Evolutionary conservation across 129 eudicot genomes (phyloP), one percentile per base, ranked within the genome.

Genomic region (Flaveria ramosissima): DNA sequence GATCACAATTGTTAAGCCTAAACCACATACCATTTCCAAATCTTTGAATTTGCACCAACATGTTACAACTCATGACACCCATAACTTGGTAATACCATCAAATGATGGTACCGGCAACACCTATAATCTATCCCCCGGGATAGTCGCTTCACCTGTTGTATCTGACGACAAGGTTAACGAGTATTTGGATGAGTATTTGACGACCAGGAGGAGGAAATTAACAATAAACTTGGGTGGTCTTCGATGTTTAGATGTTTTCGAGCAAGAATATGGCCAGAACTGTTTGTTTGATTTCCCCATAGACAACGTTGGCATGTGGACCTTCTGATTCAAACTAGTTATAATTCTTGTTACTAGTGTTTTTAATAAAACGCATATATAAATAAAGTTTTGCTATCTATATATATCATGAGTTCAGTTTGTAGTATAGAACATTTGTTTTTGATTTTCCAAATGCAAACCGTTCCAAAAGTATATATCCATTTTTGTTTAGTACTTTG

Each of bases 11-110:
- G 21, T 82, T 26, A 86, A 62, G 62, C 89, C 92, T 42, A 84
- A 48, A 50, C 82, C 92, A 61, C 78, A 60, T 24, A 71, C 76
- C 74, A 80, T 85, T 60, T 66, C 86, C 3, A 80, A 75, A 60
- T 30, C 26, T 65, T 19, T 57, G 12, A 71, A 42, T 24, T 66
- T 32, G 20, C 14, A 24, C 41, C 20, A 19, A 9, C 19, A 13
- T 4, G 20, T 36, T 16, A 50, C 30, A 77, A 7, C 59, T 21
- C 46, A 75, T 6, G 30, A 16, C 26, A 11, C 10, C n/a, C 9
- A 17, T 48, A 50, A 76, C 65, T 52, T 39, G 62, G 45, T 12
- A 41, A 59, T 1, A 47, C 7, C 24, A 70, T n/a, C 57, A 57
- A 32, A 26, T 43, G 39, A 57, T 13, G 51, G 9, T 61, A n/a